Conservation (phyloP, 2,329 filamentous ascomycete species). For the Aspergillus tamarii region DNA sequence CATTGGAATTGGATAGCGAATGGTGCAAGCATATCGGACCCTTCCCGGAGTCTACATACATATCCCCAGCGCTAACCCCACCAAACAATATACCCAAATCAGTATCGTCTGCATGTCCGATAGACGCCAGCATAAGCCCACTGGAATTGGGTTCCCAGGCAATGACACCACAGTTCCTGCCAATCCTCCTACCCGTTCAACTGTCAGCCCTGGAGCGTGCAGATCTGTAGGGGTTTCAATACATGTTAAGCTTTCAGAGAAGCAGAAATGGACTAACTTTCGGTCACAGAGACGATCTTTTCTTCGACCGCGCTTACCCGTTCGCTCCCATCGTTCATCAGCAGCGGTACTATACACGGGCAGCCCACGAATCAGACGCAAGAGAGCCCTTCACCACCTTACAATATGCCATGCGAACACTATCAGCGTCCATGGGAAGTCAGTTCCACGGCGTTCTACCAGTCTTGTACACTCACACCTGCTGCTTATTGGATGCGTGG, state of each 20-base stretch:
- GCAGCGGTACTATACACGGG: not conserved
- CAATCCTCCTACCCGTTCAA: not conserved
- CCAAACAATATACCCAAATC: not conserved
- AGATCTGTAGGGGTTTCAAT: not conserved
- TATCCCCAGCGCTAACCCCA: not conserved
- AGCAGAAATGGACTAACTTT: not conserved
- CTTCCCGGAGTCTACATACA: not conserved
- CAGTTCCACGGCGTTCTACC: not conserved
- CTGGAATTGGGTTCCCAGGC: not conserved
- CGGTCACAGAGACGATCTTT: not conserved
- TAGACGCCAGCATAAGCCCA: not conserved
- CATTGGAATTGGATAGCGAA: not conserved
- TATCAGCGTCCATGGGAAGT: not conserved
- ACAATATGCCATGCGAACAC: not conserved
- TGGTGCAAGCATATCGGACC: not conserved
- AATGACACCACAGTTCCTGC: not conserved
- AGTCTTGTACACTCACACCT: not conserved
- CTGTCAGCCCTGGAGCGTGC: not conserved
- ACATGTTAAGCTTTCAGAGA: not conserved
- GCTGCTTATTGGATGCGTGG: not conserved
- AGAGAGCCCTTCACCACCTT: not conserved
- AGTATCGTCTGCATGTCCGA: not conserved
- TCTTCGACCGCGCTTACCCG: not conserved
- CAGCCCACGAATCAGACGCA: not conserved
- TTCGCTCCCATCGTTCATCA: not conserved